Evolutionary conservation across 768 basidiomycete species (phyloP).

Genomic region (Leucocoprinus sp.): DNA sequence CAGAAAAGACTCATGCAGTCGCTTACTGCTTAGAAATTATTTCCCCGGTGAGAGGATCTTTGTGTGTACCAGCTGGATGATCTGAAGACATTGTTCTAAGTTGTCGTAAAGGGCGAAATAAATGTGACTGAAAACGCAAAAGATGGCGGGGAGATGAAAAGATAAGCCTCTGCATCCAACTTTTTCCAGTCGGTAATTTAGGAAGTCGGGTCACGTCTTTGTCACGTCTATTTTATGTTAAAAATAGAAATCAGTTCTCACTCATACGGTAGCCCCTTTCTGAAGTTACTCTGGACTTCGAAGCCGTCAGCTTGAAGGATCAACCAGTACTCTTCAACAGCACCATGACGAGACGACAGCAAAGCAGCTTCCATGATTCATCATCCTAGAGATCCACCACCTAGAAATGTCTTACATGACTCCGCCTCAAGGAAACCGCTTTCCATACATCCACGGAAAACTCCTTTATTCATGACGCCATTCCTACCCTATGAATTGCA

Average conservation of each 20-base stretch:
- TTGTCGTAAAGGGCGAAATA: conserved; percentile 11
- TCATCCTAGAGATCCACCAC: background rate
- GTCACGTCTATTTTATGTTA: background rate
- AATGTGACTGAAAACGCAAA: conserved; percentile 9
- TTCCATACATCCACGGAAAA: background rate
- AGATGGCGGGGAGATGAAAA: conserved; percentile 20
- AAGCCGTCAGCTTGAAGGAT: no score
- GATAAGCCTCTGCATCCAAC: conserved; percentile 26
- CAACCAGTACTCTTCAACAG: no score
- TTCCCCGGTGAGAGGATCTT: conserved; percentile 89
- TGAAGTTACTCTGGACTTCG: no score
- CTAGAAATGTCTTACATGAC: background rate
- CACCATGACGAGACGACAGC: no score
- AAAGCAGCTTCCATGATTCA: background rate
- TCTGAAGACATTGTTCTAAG: conserved; percentile 33
- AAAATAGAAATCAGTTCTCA: conserved; percentile 2
- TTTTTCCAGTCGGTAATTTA: conserved; percentile 13
- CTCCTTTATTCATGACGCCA: conserved; percentile 1
- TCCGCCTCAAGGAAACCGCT: background rate
- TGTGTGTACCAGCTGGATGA: conserved; percentile 39
- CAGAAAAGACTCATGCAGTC: conserved; percentile 12
- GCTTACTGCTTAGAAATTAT: conserved; percentile 94
- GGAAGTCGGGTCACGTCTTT: conserved; percentile 10
- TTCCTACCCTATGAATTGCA: conserved; percentile 25
- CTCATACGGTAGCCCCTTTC: no score